Evolutionary conservation across 352 stramenopile genomes (phyloP).

Genomic region (Discostella stelligera): DNA sequence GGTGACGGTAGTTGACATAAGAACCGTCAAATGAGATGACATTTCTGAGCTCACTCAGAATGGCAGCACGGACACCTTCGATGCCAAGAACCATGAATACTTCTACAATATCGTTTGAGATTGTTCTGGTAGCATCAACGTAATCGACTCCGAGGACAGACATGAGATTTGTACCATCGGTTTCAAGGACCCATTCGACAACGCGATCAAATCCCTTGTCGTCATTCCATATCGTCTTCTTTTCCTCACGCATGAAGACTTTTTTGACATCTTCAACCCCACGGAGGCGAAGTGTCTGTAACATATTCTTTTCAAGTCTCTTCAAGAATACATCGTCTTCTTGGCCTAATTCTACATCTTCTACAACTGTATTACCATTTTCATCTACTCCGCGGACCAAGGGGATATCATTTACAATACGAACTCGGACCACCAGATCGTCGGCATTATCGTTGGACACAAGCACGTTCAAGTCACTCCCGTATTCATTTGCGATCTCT

Average conservation of each 20-base stretch:
- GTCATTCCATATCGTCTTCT: slow-evolving; percentile 93
- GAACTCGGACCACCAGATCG: slow-evolving; percentile 94
- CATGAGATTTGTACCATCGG: slow-evolving; percentile 97
- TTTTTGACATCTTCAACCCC: slow-evolving; percentile 98
- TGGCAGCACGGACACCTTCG: slow-evolving; percentile 83
- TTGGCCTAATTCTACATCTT: slow-evolving; percentile 86
- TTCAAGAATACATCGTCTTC: slow-evolving; percentile 94
- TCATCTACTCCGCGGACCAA: slow-evolving; percentile 83
- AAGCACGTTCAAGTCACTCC: slow-evolving; percentile 93
- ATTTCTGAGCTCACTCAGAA: slow-evolving; percentile 94
- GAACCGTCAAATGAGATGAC: slow-evolving; percentile 99
- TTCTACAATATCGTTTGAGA: slow-evolving; percentile 99
- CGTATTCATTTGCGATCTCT: slow-evolving; percentile 94
- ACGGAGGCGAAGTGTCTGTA: slow-evolving; percentile 94
- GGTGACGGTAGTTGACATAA: slow-evolving; percentile 99
- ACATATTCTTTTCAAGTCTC: slow-evolving; percentile 96
- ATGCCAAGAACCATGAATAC: slow-evolving; percentile 93
- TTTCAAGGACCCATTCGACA: slow-evolving; percentile 98
- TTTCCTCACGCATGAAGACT: slow-evolving; percentile 94
- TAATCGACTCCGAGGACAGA: slow-evolving; percentile 95
- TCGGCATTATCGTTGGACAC: slow-evolving; percentile 98
- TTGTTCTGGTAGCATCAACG: slow-evolving; percentile 95
- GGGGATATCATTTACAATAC: slow-evolving; percentile 92
- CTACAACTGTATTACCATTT: slow-evolving; percentile 83
- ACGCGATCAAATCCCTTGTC: slow-evolving; percentile 89